These are phyloP conservation scores for Penicillium manginii DNA, from an alignment of 495 filamentous ascomycete species.

Conservation along the genomic window DNA sequence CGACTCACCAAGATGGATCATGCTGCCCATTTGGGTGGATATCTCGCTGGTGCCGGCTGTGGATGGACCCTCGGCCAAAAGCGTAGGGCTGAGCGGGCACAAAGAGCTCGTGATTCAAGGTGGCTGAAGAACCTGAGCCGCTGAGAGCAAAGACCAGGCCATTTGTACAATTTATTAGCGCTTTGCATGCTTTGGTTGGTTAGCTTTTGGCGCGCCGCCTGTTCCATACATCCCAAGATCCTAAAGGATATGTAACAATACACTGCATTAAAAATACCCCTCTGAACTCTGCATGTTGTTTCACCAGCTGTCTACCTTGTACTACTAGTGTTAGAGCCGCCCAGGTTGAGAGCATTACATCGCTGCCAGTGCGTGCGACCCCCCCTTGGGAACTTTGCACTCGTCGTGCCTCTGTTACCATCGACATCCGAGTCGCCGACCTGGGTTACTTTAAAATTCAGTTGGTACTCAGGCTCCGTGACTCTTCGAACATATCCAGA, in stretches of 20 bases:
- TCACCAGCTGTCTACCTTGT: no score
- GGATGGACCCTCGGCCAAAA: slow-evolving; percentile 29
- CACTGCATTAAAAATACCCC: not conserved
- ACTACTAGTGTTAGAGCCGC: not conserved
- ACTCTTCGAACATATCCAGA: not conserved
- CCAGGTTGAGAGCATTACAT: not conserved
- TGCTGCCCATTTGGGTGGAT: slow-evolving; percentile 73
- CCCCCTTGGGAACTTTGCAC: no score
- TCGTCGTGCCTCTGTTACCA: no score
- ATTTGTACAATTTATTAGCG: not conserved
- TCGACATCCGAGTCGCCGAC: not conserved
- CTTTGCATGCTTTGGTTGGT: not conserved
- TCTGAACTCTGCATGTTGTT: no score
- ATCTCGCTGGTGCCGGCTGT: slow-evolving; percentile 52
- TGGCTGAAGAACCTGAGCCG: slow-evolving; percentile 18
- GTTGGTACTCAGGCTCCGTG: no score
- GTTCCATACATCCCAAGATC: not conserved
- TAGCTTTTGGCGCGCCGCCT: not conserved
- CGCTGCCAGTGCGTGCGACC: no score
- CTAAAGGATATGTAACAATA: not conserved
- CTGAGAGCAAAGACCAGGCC: not conserved
- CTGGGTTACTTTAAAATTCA: not conserved
- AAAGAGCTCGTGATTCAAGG: slow-evolving; percentile 19
- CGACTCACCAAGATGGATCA: slow-evolving; percentile 58
- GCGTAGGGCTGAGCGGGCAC: slow-evolving; percentile 22